Conservation (phyloP, 768 basidiomycete genomes). For the Pseudohyphozyma bogoriensis region DNA sequence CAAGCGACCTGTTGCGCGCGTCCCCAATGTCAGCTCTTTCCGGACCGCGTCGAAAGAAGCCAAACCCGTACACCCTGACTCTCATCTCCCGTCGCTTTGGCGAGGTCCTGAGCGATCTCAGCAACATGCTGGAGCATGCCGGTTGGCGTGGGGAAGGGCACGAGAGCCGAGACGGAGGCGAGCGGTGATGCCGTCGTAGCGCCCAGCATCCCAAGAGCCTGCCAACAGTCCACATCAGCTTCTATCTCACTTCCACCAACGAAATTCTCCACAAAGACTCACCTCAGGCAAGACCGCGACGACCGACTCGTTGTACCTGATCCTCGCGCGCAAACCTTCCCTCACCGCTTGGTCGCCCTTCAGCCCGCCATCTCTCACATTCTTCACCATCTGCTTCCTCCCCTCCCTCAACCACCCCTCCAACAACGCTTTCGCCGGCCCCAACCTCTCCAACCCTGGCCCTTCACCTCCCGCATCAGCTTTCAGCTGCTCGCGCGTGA, state of each 20-base stretch:
- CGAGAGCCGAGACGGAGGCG: not conserved
- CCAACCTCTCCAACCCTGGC: conserved; percentile 8
- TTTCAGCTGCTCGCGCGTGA: conserved; percentile 12
- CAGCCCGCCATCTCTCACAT: not conserved
- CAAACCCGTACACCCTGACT: conserved; percentile 12
- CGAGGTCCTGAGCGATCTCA: conserved; percentile 22
- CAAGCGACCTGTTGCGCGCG: conserved; percentile 13
- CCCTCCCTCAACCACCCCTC: conserved; percentile 18
- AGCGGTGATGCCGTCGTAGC: conserved; percentile 11
- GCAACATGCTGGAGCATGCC: conserved; percentile 11
- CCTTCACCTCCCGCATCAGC: conserved; percentile 10
- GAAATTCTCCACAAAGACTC: not conserved
- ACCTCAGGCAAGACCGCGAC: conserved; percentile 10
- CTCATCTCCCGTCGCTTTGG: conserved; percentile 8
- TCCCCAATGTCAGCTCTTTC: too few relatives aligned
- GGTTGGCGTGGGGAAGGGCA: conserved; percentile 4
- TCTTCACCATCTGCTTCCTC: conserved; percentile 2
- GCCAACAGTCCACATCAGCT: not conserved
- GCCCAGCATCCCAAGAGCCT: conserved; percentile 22
- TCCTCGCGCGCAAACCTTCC: conserved; percentile 5
- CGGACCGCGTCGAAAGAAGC: not conserved
- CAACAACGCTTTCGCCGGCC: conserved; percentile 21
- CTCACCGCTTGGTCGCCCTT: conserved; percentile 2
- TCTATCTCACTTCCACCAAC: not conserved
- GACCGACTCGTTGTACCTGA: conserved; percentile 12